A percentile compares a stretch with the other conserved stretches of the same genome.
These are phyloP conservation scores for Dactylis glomerata DNA, from an alignment of 176 grass and related monocot species.

Conservation along the genomic window DNA sequence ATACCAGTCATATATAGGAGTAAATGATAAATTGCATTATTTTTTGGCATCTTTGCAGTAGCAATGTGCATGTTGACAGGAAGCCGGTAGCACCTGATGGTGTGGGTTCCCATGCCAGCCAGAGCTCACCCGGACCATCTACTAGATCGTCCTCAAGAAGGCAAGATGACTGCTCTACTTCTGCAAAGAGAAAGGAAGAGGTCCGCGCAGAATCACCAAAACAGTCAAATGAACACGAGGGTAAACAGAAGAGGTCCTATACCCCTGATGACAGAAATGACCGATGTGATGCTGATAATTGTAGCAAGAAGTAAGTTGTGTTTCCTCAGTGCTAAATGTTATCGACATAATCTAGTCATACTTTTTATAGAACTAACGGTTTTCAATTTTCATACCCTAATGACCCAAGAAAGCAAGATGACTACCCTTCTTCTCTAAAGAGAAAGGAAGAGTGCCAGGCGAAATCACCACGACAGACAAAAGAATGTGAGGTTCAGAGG, in stretches of 20 bases:
- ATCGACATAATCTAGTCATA: background rate
- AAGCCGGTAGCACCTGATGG: background rate
- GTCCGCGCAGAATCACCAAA: background rate
- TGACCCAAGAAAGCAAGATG: slow-evolving; percentile 10
- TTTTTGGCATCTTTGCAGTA: background rate
- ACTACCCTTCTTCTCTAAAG: background rate
- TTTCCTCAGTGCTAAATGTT: background rate
- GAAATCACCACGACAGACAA: background rate
- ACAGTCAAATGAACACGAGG: background rate
- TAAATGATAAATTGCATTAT: background rate
- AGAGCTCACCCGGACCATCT: background rate
- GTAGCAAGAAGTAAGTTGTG: background rate
- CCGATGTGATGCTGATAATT: background rate
- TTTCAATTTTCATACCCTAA: slow-evolving; percentile 6
- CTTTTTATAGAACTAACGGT: background rate
- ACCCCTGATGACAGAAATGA: background rate
- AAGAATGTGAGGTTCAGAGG: background rate
- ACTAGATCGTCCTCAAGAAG: background rate
- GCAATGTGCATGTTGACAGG: background rate
- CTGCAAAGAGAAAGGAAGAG: slow-evolving; percentile 7
- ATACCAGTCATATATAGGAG: background rate
- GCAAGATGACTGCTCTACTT: slow-evolving; percentile 10
- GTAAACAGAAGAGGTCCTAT: background rate
- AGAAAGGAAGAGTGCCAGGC: background rate
- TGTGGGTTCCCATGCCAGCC: background rate